Evolutionary conservation across 768 basidiomycete genomes (phyloP).

Genomic region (Imleria badia): DNA sequence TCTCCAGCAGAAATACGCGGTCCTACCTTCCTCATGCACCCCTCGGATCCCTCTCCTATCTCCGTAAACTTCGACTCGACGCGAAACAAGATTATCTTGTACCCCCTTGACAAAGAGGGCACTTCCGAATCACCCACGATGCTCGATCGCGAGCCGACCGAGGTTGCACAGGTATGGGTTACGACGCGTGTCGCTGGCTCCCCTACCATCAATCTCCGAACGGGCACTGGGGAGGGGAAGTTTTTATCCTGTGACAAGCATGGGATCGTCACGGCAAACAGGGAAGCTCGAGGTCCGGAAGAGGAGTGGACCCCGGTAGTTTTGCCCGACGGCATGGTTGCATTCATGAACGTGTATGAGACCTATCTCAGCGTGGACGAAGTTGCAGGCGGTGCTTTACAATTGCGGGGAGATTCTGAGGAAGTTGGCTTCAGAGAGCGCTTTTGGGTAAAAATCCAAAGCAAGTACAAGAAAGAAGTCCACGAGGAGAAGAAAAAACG

Average conservation of each 20-base stretch:
- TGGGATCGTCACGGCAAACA: constrained; percentile 78
- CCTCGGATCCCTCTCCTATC: constrained; percentile 75
- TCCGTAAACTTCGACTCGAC: constrained; percentile 79
- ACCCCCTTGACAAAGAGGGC: constrained; percentile 62
- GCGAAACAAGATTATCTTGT: constrained; percentile 67
- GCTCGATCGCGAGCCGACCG: constrained; percentile 69
- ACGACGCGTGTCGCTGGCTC: constrained; percentile 83
- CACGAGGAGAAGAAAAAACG: constrained; percentile 73
- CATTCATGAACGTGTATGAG: constrained; percentile 86
- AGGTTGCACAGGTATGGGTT: constrained; percentile 92
- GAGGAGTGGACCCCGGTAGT: constrained; percentile 92
- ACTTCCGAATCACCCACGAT: constrained; percentile 43
- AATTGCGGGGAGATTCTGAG: constrained; percentile 81
- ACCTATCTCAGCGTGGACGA: constrained; percentile 86
- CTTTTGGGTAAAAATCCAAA: constrained; percentile 89
- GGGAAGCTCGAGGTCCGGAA: constrained; percentile 89
- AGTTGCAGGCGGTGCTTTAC: constrained; percentile 76
- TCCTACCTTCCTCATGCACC: constrained; percentile 83
- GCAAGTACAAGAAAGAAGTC: constrained; percentile 84
- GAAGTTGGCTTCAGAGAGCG: constrained; percentile 83
- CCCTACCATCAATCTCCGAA: constrained; percentile 80
- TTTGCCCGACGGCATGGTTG: constrained; percentile 81
- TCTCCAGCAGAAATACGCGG: constrained; percentile 74
- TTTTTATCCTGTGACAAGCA: constrained; percentile 87
- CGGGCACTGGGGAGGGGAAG: constrained; percentile 85